Conservation (phyloP, 1,284 basidiomycete species). For the Cutaneotrichosporon sp. region DNA sequence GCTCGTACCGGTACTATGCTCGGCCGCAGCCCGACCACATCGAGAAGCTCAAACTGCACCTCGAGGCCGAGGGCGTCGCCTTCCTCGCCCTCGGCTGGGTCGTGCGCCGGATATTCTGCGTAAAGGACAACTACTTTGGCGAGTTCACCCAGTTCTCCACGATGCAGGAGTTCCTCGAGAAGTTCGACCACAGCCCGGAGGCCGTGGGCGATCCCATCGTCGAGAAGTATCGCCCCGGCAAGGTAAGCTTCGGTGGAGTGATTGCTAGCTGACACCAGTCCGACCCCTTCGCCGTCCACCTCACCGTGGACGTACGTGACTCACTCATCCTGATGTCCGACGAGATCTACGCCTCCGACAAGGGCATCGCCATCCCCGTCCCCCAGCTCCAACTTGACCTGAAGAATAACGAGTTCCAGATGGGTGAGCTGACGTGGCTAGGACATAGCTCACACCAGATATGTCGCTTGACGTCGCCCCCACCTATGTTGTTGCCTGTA, state of each 20-base stretch:
- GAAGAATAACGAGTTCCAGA: conserved; percentile 76
- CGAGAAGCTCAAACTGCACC: conserved; percentile 70
- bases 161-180: conserved; percentile 76
- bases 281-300: conserved; percentile 74
- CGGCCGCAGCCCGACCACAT: conserved; percentile 68
- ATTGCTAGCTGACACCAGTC: conserved; percentile 57
- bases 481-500: conserved; percentile 60
- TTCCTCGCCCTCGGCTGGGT: conserved; percentile 82
- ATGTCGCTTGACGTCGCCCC: conserved; percentile 72
- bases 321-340: conserved; percentile 68
- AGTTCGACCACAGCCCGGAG: conserved; percentile 61
- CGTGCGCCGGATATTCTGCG: conserved; percentile 77
- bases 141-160: conserved; percentile 88
- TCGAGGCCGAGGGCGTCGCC: conserved; percentile 57
- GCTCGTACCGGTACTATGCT: conserved; percentile 72
- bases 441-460: conserved; percentile 57
- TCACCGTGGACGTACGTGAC: conserved; percentile 62
- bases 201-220: conserved; percentile 74
- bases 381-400: conserved; percentile 74
- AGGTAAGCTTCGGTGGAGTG: conserved; percentile 56
- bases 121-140: conserved; percentile 90
- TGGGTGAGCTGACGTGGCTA: conserved; percentile 63
- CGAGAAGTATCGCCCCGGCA: conserved; percentile 72
- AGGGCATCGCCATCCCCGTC: conserved; percentile 60
- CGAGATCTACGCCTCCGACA: conserved; percentile 70